Evolutionary conservation across 108 stramenopile species (phyloP).

Genomic region (Chaetoceros tenuissimus): DNA sequence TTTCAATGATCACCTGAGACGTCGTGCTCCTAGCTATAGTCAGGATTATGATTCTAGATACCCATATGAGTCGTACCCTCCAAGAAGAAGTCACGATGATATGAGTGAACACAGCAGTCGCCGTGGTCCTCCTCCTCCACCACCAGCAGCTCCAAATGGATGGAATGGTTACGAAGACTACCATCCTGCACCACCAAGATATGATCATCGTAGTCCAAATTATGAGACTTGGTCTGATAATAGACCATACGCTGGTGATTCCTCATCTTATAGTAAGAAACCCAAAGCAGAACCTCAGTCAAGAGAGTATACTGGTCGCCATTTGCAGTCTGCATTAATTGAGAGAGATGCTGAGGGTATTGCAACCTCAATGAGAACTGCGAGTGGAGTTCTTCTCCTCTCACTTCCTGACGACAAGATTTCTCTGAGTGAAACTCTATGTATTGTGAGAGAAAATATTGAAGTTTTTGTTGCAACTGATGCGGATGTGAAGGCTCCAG

Average conservation of each 20-base stretch:
- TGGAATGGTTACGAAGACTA: neutral
- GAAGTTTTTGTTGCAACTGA: conserved; percentile 81
- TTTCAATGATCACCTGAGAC: neutral
- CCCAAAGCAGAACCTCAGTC: neutral
- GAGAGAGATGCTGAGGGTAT: neutral
- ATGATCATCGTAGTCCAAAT: neutral
- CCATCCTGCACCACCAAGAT: neutral
- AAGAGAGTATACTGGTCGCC: neutral
- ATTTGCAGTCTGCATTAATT: neutral
- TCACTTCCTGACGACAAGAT: conserved; percentile 80
- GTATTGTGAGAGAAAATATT: conserved; percentile 79
- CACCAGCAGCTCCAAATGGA: neutral
- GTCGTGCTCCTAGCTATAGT: neutral
- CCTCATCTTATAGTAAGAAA: neutral
- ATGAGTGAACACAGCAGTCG: neutral
- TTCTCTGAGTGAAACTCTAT: conserved; percentile 77
- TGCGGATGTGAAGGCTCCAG: conserved; percentile 78
- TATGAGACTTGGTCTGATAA: neutral
- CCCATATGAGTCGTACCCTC: neutral
- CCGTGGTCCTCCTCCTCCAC: neutral
- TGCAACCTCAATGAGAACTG: neutral
- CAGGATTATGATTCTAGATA: neutral
- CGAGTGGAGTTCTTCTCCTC: conserved; percentile 30
- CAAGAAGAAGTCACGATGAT: neutral
- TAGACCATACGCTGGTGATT: neutral